Evolutionary conservation across 176 grass and related monocot species (phyloP).

Genomic region (Avena sativa): DNA sequence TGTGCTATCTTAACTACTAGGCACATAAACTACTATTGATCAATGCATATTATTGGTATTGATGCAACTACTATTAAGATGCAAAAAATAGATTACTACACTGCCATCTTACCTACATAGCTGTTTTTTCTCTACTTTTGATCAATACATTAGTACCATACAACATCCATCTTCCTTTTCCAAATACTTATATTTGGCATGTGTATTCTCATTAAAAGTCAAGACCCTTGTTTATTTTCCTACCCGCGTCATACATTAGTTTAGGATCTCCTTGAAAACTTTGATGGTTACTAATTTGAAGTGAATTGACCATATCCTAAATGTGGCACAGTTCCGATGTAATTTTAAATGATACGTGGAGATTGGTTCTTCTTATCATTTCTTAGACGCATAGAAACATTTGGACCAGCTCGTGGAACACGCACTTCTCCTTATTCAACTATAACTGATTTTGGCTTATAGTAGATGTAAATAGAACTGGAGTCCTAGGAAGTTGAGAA

Average conservation of each 20-base stretch:
- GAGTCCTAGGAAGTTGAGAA: neutral
- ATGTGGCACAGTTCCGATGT: neutral
- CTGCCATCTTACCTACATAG: neutral
- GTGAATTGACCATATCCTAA: neutral
- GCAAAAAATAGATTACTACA: too few relatives aligned
- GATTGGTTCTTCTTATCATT: neutral
- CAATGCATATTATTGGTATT: too few relatives aligned
- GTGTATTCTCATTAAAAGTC: neutral
- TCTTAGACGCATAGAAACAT: neutral
- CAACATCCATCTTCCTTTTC: neutral
- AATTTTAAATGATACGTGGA: neutral
- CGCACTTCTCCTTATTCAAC: neutral
- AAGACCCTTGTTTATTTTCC: neutral
- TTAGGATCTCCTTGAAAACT: neutral
- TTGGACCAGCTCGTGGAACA: neutral
- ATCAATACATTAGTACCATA: neutral
- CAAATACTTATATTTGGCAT: neutral
- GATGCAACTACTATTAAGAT: too few relatives aligned
- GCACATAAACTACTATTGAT: too few relatives aligned
- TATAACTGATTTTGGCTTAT: neutral
- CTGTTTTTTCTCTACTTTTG: neutral
- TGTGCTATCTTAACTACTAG: too few relatives aligned
- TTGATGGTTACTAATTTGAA: neutral
- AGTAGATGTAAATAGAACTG: neutral
- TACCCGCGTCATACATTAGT: neutral